These are phyloP conservation scores for Chlamydomonas sp. DNA, from an alignment of 139 green algal genomes.

Conservation along the genomic window DNA sequence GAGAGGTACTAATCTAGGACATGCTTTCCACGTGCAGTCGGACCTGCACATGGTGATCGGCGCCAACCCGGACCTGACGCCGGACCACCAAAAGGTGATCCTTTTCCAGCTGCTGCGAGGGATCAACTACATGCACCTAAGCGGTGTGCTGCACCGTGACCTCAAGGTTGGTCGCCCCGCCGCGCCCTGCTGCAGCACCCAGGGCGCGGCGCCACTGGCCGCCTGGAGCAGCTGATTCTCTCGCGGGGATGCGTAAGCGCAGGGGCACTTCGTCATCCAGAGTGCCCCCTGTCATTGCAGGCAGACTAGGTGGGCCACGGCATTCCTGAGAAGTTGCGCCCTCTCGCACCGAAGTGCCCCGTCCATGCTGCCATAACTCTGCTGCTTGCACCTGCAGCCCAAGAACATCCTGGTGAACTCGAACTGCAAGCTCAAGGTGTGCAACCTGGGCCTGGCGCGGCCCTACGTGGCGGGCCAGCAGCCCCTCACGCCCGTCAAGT, in stretches of 20 bases:
- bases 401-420: conserved; percentile 98
- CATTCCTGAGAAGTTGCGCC: conserved; percentile 94
- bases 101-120: conserved; percentile 96
- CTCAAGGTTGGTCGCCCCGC: too few relatives aligned
- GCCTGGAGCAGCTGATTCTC: too few relatives aligned
- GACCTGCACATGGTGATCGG: conserved; percentile 58
- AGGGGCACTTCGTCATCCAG: too few relatives aligned
- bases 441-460: conserved; percentile 95
- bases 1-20: too few relatives aligned
- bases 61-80: conserved; percentile 97
- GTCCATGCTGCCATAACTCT: too few relatives aligned
- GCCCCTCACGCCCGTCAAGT: conserved; percentile 29
- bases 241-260: too few relatives aligned
- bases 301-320: conserved; percentile 64
- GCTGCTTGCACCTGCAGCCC: conserved; percentile 87
- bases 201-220: too few relatives aligned
- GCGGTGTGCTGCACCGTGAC: conserved; percentile 93
- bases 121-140: conserved; percentile 94
- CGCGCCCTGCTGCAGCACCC: too few relatives aligned
- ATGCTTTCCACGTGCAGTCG: too few relatives aligned
- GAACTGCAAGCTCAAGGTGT: conserved; percentile 96
- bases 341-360: too few relatives aligned
- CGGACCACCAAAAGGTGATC: conserved; percentile 98
- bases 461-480: conserved; percentile 68
- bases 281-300: background rate